These are phyloP conservation scores for Brassica incana DNA, from an alignment of 345 rosid genomes.

Conservation along the genomic window DNA sequence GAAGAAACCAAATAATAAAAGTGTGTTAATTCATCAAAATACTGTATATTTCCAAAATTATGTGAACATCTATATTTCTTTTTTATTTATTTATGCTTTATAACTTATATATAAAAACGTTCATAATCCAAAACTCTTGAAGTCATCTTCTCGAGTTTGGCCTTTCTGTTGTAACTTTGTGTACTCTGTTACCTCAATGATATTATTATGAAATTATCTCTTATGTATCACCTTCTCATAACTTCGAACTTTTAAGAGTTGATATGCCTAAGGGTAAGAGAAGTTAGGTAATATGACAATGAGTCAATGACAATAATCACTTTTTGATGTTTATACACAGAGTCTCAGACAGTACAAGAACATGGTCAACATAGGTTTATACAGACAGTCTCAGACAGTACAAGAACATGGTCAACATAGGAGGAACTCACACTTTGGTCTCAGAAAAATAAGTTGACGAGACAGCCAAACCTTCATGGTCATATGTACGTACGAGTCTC, in stretches of 20 bases:
- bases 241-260: background rate
- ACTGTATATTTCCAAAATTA: conserved; percentile 21
- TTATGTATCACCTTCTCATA: background rate
- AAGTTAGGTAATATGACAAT: background rate
- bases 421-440: conserved; percentile 50
- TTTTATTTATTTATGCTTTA: background rate
- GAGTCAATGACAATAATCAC: background rate
- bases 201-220: background rate
- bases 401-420: conserved; percentile 1
- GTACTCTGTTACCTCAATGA: conserved; percentile 18
- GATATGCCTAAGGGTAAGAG: background rate
- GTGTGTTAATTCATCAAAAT: conserved; percentile 8
- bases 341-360: background rate
- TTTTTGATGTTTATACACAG: background rate
- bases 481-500: conserved; percentile 77
- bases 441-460: conserved; percentile 80
- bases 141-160: conserved; percentile 34
- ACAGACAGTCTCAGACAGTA: background rate
- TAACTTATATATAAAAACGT: background rate
- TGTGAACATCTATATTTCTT: background rate
- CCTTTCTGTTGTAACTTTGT: conserved; percentile 18
- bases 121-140: conserved; percentile 25
- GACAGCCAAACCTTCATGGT: conserved; percentile 78
- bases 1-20: conserved; percentile 19
- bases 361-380: background rate